phyloP scores from a whole-genome alignment of 345 rosid genomes.

The Lagerstroemia speciosa region DNA sequence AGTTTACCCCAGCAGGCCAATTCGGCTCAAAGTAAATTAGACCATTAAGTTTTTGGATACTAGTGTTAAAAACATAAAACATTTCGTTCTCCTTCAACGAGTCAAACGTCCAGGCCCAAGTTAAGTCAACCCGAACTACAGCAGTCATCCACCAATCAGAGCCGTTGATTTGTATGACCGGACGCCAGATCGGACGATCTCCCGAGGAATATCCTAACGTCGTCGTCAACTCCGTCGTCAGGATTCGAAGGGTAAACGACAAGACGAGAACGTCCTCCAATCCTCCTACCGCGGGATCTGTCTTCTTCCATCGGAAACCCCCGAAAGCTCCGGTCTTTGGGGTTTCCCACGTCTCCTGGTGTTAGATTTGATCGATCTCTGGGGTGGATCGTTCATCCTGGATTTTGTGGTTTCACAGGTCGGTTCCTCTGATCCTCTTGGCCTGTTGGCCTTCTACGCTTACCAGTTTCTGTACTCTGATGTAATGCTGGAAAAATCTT shows the following conservation, averaged over 20 bases:
- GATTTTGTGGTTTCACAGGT: background rate
- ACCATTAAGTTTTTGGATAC: too few species aligned
- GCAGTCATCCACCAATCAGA: background rate
- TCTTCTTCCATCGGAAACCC: background rate
- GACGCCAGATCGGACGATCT: background rate
- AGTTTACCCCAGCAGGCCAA: too few species aligned
- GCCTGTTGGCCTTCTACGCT: background rate
- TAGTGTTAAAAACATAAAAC: too few species aligned
- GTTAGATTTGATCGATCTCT: background rate
- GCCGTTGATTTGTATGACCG: background rate
- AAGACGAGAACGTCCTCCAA: slow-evolving; percentile 2
- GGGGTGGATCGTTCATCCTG: background rate
- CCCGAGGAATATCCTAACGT: background rate
- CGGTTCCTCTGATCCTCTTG: background rate
- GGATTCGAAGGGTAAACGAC: background rate
- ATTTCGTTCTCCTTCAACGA: too few species aligned
- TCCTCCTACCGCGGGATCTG: background rate
- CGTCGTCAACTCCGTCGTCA: background rate
- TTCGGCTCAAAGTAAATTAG: too few species aligned
- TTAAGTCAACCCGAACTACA: background rate
- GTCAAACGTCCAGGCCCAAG: too few species aligned
- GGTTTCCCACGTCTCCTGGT: background rate
- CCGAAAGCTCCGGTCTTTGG: background rate
- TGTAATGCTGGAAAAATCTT: too few species aligned
- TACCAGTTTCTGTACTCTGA: background rate